Conservation (phyloP, 371 early-diverging fungal species). For the Mucor mucedo region DNA sequence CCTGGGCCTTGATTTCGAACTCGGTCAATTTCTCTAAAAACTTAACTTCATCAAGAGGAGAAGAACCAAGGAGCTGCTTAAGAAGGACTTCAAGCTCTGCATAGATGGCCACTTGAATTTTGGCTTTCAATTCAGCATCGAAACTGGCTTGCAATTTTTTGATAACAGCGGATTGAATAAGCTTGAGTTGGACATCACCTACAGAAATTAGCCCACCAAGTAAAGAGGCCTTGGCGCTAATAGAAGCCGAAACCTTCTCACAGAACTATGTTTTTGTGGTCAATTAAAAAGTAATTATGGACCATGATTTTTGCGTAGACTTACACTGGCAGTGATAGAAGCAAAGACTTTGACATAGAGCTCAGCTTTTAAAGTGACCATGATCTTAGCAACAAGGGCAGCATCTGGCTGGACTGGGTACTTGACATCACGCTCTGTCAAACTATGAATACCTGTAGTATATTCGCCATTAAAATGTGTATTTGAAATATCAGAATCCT, state of each 20-base stretch:
- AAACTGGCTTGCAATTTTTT: slow-evolving; percentile 25
- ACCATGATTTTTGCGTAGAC: background rate
- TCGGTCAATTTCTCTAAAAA: slow-evolving; percentile 28
- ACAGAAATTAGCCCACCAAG: slow-evolving; percentile 27
- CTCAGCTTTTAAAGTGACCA: slow-evolving; percentile 18
- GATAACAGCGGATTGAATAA: slow-evolving; percentile 29
- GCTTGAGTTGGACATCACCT: slow-evolving; percentile 23
- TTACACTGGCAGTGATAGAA: slow-evolving; percentile 28
- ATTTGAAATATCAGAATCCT: no score
- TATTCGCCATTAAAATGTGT: background rate
- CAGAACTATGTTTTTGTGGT: slow-evolving; percentile 5
- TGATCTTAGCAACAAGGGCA: slow-evolving; percentile 22
- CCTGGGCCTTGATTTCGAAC: slow-evolving; percentile 29
- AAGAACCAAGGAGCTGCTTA: slow-evolving; percentile 13
- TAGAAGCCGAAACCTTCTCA: slow-evolving; percentile 13
- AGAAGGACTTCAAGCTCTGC: slow-evolving; percentile 30
- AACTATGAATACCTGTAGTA: background rate
- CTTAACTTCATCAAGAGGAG: slow-evolving; percentile 16
- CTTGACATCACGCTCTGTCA: slow-evolving; percentile 4
- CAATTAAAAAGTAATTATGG: background rate
- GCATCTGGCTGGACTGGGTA: slow-evolving; percentile 22
- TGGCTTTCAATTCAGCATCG: slow-evolving; percentile 15
- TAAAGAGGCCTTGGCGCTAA: slow-evolving; percentile 22
- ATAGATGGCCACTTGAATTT: slow-evolving; percentile 29
- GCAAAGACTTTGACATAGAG: slow-evolving; percentile 20